Evolutionary conservation across 2,329 filamentous ascomycete genomes (phyloP).

Genomic region (Aspergillus novoparasiticus): DNA sequence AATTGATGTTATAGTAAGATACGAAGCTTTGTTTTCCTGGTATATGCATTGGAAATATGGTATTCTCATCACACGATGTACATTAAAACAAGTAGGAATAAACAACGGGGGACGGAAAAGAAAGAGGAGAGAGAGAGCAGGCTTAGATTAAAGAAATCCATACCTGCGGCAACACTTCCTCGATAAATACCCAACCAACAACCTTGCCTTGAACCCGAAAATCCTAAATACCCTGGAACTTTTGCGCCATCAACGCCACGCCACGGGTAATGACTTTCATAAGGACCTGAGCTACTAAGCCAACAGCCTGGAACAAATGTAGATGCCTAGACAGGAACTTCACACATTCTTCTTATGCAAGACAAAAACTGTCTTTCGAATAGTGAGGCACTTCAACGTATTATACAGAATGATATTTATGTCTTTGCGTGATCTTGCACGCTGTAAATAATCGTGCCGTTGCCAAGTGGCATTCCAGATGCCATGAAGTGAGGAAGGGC

Average conservation of each 20-base stretch:
- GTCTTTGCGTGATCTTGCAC: slow-evolving; percentile 7
- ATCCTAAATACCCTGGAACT: background rate
- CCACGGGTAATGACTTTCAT: background rate
- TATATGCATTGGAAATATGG: background rate
- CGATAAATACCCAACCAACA: background rate
- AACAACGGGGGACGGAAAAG: too few relatives aligned
- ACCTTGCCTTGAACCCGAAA: background rate
- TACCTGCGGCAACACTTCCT: background rate
- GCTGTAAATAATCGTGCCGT: background rate
- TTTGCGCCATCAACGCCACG: background rate
- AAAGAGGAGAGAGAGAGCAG: background rate
- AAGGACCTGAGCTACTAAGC: background rate
- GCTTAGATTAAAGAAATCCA: background rate
- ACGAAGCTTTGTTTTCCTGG: background rate
- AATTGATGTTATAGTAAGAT: background rate
- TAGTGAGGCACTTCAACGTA: slow-evolving; percentile 1
- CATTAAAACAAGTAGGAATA: background rate
- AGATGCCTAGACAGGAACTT: background rate
- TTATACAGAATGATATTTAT: slow-evolving; percentile 4
- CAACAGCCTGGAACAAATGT: background rate
- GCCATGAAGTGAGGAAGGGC: background rate
- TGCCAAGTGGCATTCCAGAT: background rate
- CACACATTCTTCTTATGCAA: background rate
- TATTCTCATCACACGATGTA: background rate
- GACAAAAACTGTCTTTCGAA: background rate